Conservation (phyloP, 2,329 filamentous ascomycete genomes). For the Thielaviopsis populi region DNA sequence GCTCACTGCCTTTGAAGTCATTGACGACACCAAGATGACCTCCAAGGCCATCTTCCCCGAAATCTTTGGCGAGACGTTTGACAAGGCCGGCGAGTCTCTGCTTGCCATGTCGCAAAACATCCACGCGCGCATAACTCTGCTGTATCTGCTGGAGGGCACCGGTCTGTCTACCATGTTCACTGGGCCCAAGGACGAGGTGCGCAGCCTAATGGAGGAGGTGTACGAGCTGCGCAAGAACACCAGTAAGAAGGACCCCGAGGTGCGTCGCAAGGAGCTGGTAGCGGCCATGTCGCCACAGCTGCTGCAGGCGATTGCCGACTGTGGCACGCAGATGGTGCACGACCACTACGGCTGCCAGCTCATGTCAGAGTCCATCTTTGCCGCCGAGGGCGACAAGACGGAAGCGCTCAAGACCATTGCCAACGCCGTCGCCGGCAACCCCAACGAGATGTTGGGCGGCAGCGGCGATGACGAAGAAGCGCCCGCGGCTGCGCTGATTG, state of each 20-base stretch:
- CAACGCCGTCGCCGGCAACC: conserved; percentile 44
- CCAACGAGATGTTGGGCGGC: conserved; percentile 24
- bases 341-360: conserved; percentile 79
- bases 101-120: conserved; percentile 49
- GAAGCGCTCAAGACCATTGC: conserved; percentile 56
- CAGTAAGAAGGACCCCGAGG: conserved; percentile 78
- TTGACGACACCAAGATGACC: conserved; percentile 85
- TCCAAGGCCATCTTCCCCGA: conserved; percentile 78
- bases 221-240: conserved; percentile 66
- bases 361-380: conserved; percentile 67
- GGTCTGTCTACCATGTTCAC: conserved; percentile 47
- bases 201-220: conserved; percentile 47
- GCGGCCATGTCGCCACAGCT: conserved; percentile 59
- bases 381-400: conserved; percentile 59
- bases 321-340: conserved; percentile 51
- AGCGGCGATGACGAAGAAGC: conserved; percentile 29
- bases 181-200: conserved; percentile 48
- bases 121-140: conserved; percentile 49
- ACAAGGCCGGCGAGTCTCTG: conserved; percentile 48
- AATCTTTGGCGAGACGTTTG: conserved; percentile 56
- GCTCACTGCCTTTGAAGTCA: conserved; percentile 72
- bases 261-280: conserved; percentile 61
- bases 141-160: conserved; percentile 66
- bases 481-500: conserved; percentile 19
- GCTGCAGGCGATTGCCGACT: conserved; percentile 54